Percentiles rank a stretch among this genome's conserved stretches.
phyloP scores from a whole-genome alignment of 176 grass and related monocot genomes.

The Oryza nivara region DNA sequence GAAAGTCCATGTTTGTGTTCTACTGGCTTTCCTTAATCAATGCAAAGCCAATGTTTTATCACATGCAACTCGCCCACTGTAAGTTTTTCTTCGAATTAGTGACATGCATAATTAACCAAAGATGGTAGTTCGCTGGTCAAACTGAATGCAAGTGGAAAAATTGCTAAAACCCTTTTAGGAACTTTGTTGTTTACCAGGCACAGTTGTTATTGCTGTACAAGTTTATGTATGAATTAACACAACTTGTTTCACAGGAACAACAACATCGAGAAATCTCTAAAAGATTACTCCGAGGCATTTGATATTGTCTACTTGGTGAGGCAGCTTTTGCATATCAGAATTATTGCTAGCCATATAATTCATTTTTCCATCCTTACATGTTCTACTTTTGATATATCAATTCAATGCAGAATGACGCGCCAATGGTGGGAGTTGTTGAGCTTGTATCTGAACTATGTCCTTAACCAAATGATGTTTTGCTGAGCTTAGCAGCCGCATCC shows the following conservation, averaged over 20 bases:
- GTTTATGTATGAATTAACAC: background rate
- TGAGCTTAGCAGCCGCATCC: slow-evolving; percentile 2
- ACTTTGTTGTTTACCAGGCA: background rate
- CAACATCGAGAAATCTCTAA: slow-evolving; percentile 78
- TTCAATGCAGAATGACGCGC: slow-evolving; percentile 71
- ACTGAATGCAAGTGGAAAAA: background rate
- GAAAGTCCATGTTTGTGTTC: slow-evolving; percentile 23
- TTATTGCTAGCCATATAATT: background rate
- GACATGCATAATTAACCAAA: background rate
- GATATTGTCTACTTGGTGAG: slow-evolving; percentile 87
- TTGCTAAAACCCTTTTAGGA: background rate
- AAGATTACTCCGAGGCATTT: slow-evolving; percentile 77
- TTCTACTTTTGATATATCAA: slow-evolving; percentile 15
- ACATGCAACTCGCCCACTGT: background rate
- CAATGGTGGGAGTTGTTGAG: slow-evolving; percentile 77
- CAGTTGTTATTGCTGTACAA: background rate
- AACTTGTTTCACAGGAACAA: slow-evolving; percentile 61
- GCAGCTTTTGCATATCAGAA: background rate
- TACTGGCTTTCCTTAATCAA: slow-evolving; percentile 24
- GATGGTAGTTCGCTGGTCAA: background rate
- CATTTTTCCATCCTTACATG: background rate
- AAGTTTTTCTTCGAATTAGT: background rate
- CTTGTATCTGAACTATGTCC: slow-evolving; percentile 70
- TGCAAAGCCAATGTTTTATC: slow-evolving; percentile 8
- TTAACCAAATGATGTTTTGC: slow-evolving; percentile 36